Evolutionary conservation across 176 grass and related monocot genomes (phyloP).

Genomic region (Avena eriantha): DNA sequence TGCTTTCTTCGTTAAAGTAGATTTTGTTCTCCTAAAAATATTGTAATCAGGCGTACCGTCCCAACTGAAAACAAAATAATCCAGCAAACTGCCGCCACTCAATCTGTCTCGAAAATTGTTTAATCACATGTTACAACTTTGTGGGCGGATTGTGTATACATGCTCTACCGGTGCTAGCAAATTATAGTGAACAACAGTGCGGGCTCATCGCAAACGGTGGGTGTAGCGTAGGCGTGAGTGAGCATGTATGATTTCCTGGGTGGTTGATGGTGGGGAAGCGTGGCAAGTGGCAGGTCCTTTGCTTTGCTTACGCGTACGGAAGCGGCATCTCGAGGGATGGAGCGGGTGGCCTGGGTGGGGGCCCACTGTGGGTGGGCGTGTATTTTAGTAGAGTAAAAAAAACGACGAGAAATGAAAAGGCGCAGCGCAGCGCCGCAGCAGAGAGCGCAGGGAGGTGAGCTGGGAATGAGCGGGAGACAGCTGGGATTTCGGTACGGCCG

Average conservation of each 20-base stretch:
- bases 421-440: neutral
- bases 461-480: constrained; percentile 56
- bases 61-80: neutral
- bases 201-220: neutral
- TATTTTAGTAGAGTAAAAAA: neutral
- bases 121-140: neutral
- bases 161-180: neutral
- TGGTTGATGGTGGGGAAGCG: constrained; percentile 11
- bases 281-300: neutral
- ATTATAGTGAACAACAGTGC: neutral
- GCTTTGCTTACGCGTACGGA: constrained; percentile 41
- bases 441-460: neutral
- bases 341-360: neutral
- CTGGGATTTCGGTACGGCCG: constrained; percentile 50
- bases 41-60: neutral
- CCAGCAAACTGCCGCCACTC: neutral
- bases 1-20: neutral
- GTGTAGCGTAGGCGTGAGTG: neutral
- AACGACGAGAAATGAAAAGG: neutral
- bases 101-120: neutral
- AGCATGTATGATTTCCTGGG: constrained; percentile 27
- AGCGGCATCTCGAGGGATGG: constrained; percentile 57
- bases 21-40: no score
- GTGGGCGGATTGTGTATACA: neutral
- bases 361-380: neutral